These are phyloP conservation scores for Symbiotaphrina buchneri DNA, from an alignment of 495 filamentous ascomycete genomes.

Conservation along the genomic window DNA sequence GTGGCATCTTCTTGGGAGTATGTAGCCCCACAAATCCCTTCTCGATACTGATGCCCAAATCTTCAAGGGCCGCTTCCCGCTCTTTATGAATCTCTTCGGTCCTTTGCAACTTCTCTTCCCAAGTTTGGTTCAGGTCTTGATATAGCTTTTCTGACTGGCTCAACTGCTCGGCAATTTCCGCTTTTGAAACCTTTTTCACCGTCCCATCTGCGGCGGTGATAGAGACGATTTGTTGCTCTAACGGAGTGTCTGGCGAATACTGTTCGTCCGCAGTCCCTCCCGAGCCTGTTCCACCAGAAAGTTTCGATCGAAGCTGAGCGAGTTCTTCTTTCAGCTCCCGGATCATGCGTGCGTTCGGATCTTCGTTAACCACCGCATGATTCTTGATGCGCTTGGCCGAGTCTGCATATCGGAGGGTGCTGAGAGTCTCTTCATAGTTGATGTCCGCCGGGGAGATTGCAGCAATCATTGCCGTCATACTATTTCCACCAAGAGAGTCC, in stretches of 20 bases:
- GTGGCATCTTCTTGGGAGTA: constrained; percentile 96
- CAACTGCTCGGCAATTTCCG: constrained; percentile 92
- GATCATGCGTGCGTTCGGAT: constrained; percentile 97
- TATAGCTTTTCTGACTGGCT: constrained; percentile 91
- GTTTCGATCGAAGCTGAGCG: constrained; percentile 63
- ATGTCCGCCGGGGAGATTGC: constrained; percentile 97
- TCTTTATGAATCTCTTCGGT: constrained; percentile 97
- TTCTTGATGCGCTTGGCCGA: constrained; percentile 99
- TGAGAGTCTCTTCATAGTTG: constrained; percentile 95
- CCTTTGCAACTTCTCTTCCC: constrained; percentile 89
- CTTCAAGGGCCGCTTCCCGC: constrained; percentile 82
- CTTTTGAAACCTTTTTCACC: constrained; percentile 91
- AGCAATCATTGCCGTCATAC: constrained; percentile 99
- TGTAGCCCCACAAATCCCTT: constrained; percentile 92
- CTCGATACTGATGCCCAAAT: constrained; percentile 95
- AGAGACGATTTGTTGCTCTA: constrained; percentile 90
- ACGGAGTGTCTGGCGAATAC: constrained; percentile 75
- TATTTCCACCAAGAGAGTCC: constrained; percentile 94
- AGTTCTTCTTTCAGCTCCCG: constrained; percentile 93
- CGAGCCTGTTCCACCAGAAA: constrained; percentile 38
- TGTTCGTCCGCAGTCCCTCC: constrained; percentile 42
- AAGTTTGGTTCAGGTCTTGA: constrained; percentile 92
- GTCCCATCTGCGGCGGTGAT: constrained; percentile 71
- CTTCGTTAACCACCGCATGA: constrained; percentile 97
- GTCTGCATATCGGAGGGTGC: constrained; percentile 90